Evolutionary conservation across 352 stramenopile species (phyloP).

Genomic region (Globisporangium lucens): DNA sequence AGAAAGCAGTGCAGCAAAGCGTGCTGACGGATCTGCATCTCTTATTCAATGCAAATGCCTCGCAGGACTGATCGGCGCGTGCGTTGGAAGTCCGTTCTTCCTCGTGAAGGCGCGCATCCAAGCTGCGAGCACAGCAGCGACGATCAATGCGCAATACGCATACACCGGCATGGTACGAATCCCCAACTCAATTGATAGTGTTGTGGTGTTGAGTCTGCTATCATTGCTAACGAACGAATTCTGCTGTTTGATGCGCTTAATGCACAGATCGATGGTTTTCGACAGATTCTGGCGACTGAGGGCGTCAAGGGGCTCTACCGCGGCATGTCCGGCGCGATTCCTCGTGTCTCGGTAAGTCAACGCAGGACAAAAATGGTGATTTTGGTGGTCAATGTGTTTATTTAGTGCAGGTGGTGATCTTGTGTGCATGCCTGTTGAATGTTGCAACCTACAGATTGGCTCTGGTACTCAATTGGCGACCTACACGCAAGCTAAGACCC

Average conservation of each 20-base stretch:
- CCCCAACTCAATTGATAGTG: neutral
- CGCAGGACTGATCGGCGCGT: constrained; percentile 65
- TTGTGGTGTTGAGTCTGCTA: neutral
- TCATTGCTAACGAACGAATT: neutral
- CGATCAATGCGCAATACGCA: constrained; percentile 81
- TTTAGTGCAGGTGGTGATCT: neutral
- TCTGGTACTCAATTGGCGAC: constrained; percentile 81
- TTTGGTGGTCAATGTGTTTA: neutral
- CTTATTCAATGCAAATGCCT: neutral
- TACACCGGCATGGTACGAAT: constrained; percentile 75
- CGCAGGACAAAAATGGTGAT: no score
- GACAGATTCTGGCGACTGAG: constrained; percentile 68
- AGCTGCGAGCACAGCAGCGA: constrained; percentile 63
- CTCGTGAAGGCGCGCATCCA: constrained; percentile 85
- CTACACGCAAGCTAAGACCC: constrained; percentile 81
- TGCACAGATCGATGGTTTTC: constrained; percentile 70
- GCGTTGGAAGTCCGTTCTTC: constrained; percentile 82
- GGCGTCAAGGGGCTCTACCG: constrained; percentile 72
- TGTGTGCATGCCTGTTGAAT: neutral
- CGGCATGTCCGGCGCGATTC: constrained; percentile 67
- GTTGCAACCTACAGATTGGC: constrained; percentile 47
- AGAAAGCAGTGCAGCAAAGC: neutral
- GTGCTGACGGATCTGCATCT: constrained; percentile 1
- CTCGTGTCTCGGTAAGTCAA: constrained; percentile 64
- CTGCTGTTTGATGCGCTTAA: constrained; percentile 6